These are phyloP conservation scores for Fusarium algeriense DNA, from an alignment of 2,329 filamentous ascomycete species.

Conservation along the genomic window DNA sequence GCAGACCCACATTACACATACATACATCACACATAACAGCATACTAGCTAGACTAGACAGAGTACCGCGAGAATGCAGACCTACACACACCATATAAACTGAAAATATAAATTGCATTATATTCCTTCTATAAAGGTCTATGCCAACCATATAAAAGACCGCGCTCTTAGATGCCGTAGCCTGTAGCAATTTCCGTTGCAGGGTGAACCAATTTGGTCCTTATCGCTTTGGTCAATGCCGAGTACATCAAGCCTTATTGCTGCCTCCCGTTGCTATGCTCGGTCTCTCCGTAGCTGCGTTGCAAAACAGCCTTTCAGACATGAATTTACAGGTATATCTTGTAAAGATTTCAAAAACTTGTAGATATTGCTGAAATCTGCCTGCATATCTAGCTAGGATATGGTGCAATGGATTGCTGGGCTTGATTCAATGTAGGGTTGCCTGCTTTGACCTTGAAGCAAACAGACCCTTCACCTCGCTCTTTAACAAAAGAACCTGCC, in stretches of 20 bases:
- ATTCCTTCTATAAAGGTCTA: too few species aligned
- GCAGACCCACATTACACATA: too few species aligned
- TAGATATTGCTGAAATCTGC: neutral
- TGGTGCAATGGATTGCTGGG: neutral
- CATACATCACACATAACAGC: too few species aligned
- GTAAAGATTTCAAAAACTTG: neutral
- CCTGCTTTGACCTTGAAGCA: conserved; percentile 1
- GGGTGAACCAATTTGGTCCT: too few species aligned
- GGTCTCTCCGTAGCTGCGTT: conserved; percentile 1
- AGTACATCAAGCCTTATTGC: neutral
- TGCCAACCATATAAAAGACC: too few species aligned
- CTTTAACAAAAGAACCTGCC: neutral
- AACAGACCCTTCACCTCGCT: conserved; percentile 1
- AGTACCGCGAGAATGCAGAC: too few species aligned
- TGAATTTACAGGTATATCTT: neutral
- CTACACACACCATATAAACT: too few species aligned
- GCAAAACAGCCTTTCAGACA: neutral
- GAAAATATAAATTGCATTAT: too few species aligned
- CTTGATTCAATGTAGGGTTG: neutral
- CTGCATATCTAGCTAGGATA: neutral
- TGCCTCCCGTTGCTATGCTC: neutral
- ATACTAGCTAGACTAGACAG: too few species aligned
- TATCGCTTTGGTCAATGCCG: too few species aligned
- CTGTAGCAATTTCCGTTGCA: too few species aligned
- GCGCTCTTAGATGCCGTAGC: too few species aligned